Percentiles rank a stretch among this genome's conserved stretches.
These are phyloP conservation scores for Auriscalpium microsporum DNA, from an alignment of 768 basidiomycete genomes.

Conservation along the genomic window DNA sequence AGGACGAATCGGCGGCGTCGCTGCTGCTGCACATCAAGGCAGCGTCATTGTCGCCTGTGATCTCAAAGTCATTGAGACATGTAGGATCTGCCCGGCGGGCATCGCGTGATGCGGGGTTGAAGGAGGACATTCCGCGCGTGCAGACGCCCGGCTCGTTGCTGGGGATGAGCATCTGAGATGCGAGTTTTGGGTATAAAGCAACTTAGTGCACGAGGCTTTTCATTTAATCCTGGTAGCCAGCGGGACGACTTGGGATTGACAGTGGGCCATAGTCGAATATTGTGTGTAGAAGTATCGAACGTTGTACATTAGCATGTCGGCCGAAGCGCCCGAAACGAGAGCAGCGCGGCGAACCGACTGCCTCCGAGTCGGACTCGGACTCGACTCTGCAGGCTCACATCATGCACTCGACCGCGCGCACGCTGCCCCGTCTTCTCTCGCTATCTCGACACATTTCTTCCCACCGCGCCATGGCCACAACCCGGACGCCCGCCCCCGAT, in stretches of 20 bases:
- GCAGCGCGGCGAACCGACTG: background rate
- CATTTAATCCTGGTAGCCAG: too few species aligned
- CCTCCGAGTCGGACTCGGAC: too few species aligned
- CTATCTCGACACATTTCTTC: background rate
- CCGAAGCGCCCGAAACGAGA: background rate
- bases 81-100: background rate
- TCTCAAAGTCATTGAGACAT: background rate
- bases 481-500: background rate
- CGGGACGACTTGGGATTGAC: too few species aligned
- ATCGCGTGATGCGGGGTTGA: background rate
- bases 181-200: too few species aligned
- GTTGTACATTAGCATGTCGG: background rate
- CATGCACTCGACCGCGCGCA: constrained; percentile 5
- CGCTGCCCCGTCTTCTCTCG: constrained; percentile 1
- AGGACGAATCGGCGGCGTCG: constrained; percentile 13
- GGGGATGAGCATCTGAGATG: constrained; percentile 4
- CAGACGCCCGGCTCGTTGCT: constrained; percentile 15
- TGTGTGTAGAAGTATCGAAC: background rate
- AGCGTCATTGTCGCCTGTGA: constrained; percentile 1
- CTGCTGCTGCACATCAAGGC: constrained; percentile 14
- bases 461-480: constrained; percentile 1
- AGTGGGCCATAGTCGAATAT: too few species aligned
- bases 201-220: too few species aligned
- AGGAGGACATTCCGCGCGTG: constrained; percentile 3
- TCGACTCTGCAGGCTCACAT: too few species aligned